Evolutionary conservation across 2,329 filamentous ascomycete genomes (phyloP).

Genomic region (Microascus cirrosus): DNA sequence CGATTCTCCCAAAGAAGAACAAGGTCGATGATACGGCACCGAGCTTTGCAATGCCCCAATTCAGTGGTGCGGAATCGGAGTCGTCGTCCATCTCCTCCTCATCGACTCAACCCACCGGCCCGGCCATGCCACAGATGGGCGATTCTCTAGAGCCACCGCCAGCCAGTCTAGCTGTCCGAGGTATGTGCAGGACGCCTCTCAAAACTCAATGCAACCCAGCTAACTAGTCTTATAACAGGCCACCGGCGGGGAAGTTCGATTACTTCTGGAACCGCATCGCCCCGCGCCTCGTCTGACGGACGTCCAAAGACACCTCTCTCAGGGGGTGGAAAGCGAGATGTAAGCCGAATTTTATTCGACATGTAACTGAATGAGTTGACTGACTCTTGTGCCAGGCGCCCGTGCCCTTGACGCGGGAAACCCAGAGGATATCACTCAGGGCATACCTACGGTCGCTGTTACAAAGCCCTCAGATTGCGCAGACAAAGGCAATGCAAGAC

Average conservation of each 20-base stretch:
- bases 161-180: constrained; percentile 25
- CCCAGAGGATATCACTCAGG: constrained; percentile 79
- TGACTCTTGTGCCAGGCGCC: constrained; percentile 2
- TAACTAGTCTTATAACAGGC: constrained; percentile 7
- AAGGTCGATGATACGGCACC: constrained; percentile 62
- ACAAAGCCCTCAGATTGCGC: constrained; percentile 72
- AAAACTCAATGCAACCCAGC: not conserved
- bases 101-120: constrained; percentile 53
- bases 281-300: constrained; percentile 8
- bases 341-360: not conserved
- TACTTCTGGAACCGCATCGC: constrained; percentile 6
- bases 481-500: constrained; percentile 71
- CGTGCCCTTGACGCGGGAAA: constrained; percentile 61
- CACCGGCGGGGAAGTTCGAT: constrained; percentile 14
- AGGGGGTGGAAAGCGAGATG: not conserved
- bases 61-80: constrained; percentile 59
- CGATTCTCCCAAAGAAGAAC: constrained; percentile 83
- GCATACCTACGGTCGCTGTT: constrained; percentile 83
- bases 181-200: constrained; percentile 10
- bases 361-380: not conserved
- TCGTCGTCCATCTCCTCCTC: constrained; percentile 69
- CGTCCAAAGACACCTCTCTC: constrained; percentile 1
- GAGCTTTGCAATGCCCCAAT: constrained; percentile 37
- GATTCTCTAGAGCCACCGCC: not conserved
- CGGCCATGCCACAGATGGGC: constrained; percentile 7